A percentile compares a stretch with the other conserved stretches of the same genome.
Conservation (phyloP, 2,329 filamentous ascomycete genomes). For the Penicillium hordei region DNA sequence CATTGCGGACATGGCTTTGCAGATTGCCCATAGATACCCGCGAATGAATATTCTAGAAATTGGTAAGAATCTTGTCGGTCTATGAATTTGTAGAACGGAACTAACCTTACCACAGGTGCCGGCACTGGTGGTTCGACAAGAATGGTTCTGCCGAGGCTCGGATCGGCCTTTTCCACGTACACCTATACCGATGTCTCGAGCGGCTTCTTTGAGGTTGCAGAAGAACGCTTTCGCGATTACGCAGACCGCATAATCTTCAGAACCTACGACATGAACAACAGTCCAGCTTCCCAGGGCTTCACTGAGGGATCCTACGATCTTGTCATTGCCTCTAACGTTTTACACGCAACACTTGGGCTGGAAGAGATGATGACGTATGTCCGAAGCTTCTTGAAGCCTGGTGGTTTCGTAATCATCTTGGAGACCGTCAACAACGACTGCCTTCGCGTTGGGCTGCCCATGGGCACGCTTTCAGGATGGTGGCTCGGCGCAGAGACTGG, state of each 20-base stretch:
- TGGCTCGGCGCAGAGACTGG: too few relatives aligned
- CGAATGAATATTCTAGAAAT: not conserved
- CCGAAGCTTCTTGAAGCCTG: not conserved
- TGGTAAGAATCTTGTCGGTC: not conserved
- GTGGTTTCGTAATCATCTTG: not conserved
- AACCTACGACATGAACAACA: not conserved
- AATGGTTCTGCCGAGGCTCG: conserved; percentile 30
- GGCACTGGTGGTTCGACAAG: conserved; percentile 44
- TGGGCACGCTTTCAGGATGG: too few relatives aligned
- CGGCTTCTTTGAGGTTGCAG: conserved; percentile 42
- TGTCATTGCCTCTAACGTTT: not conserved
- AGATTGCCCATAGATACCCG: not conserved
- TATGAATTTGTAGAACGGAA: conserved; percentile 25
- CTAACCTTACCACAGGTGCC: conserved; percentile 33
- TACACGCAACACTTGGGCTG: not conserved
- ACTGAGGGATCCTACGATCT: not conserved
- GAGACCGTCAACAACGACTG: not conserved
- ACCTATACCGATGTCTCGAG: conserved; percentile 47
- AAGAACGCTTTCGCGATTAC: conserved; percentile 25
- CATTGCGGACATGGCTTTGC: not conserved
- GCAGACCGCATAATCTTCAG: conserved; percentile 27
- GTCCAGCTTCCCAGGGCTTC: not conserved
- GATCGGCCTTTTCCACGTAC: conserved; percentile 35
- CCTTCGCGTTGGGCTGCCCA: too few relatives aligned
- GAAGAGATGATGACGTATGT: not conserved